Conservation (phyloP, 2,329 filamentous ascomycete genomes). For the Penicillium sp. region DNA sequence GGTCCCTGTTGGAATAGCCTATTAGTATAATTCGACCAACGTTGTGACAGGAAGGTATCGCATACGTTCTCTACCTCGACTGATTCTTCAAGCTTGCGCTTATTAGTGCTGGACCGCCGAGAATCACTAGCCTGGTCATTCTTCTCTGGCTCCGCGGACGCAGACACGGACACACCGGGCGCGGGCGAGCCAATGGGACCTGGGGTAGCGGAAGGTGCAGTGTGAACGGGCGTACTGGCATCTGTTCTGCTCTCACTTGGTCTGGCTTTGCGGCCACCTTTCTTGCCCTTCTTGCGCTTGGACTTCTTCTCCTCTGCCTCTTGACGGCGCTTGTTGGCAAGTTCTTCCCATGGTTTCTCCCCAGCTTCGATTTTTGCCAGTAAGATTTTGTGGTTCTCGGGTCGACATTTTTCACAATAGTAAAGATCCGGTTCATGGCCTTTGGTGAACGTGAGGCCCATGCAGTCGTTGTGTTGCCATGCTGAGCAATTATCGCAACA, state of each 20-base stretch:
- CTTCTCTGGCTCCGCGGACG: slow-evolving; percentile 27
- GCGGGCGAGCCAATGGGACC: slow-evolving; percentile 25
- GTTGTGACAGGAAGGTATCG: neutral
- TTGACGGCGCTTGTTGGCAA: slow-evolving; percentile 63
- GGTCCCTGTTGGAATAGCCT: slow-evolving; percentile 34
- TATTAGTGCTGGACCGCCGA: slow-evolving; percentile 37
- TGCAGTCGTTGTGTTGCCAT: slow-evolving; percentile 98
- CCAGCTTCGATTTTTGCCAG: slow-evolving; percentile 76
- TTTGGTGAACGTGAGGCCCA: slow-evolving; percentile 77
- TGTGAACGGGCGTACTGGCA: slow-evolving; percentile 40
- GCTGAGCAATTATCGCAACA: slow-evolving; percentile 88
- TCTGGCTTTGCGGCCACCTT: slow-evolving; percentile 60
- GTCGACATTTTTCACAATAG: slow-evolving; percentile 87
- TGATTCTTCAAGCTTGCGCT: slow-evolving; percentile 48
- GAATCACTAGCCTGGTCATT: slow-evolving; percentile 27
- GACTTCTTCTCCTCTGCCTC: slow-evolving; percentile 60
- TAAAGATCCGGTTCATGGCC: slow-evolving; percentile 79
- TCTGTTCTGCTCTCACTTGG: slow-evolving; percentile 63
- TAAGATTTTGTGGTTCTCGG: slow-evolving; percentile 78
- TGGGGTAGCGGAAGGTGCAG: slow-evolving; percentile 30
- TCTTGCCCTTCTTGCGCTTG: slow-evolving; percentile 58
- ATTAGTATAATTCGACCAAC: slow-evolving; percentile 25
- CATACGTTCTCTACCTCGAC: slow-evolving; percentile 38
- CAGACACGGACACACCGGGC: slow-evolving; percentile 26
- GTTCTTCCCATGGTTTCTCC: slow-evolving; percentile 82